Conservation (phyloP, 306 rosid genomes). For the Quercus aquifolioides region DNA sequence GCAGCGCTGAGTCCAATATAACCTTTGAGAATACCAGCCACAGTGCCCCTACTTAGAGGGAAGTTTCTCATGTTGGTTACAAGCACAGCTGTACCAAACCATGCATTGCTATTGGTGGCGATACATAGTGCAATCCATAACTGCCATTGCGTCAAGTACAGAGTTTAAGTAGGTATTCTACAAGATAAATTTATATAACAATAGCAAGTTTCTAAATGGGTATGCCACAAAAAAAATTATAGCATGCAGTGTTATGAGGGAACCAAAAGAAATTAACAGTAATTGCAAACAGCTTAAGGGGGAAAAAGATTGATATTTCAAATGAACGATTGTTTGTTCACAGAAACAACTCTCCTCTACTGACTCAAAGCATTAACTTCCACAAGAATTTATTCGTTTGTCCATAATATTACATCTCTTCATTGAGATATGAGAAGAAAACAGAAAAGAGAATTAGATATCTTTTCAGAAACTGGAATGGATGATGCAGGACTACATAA, state of each 20-base stretch:
- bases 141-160: conserved; percentile 39
- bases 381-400: no score
- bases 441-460: no score
- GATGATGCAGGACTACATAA: no score
- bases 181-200: background rate
- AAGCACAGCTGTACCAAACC: conserved; percentile 77
- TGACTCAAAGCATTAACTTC: background rate
- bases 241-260: background rate
- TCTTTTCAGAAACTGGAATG: no score
- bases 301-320: background rate
- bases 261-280: background rate
- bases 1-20: conserved; percentile 80
- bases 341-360: background rate
- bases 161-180: conserved; percentile 14
- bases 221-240: background rate
- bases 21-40: conserved; percentile 87
- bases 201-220: background rate
- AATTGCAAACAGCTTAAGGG: background rate
- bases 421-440: no score
- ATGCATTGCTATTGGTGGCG: conserved; percentile 65
- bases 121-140: conserved; percentile 61
- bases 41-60: conserved; percentile 79
- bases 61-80: conserved; percentile 96
- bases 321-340: background rate
- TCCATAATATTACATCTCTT: no score